phyloP scores from a whole-genome alignment of 495 filamentous ascomycete genomes.

The Penicillium silybi region DNA sequence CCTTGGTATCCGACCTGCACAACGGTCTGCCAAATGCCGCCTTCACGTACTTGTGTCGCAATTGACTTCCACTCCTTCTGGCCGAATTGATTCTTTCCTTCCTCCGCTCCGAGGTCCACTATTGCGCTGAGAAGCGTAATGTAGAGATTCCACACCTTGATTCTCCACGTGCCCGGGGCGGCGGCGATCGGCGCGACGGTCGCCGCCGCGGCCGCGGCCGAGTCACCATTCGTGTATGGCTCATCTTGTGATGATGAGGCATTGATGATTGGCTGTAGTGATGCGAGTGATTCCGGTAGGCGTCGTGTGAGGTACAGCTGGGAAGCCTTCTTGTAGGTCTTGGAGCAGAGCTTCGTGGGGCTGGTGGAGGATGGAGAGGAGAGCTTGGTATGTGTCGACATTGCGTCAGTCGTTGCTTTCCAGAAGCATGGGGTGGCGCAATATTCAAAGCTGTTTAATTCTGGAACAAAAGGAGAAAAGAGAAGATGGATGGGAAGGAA shows the following conservation, averaged over 20 bases:
- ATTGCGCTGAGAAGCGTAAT: conserved; percentile 88
- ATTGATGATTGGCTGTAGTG: conserved; percentile 73
- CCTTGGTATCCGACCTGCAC: conserved; percentile 81
- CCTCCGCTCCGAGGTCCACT: conserved; percentile 80
- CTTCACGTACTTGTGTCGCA: conserved; percentile 75
- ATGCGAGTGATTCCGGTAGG: conserved; percentile 79
- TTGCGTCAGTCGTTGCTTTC: conserved; percentile 34
- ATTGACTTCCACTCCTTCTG: conserved; percentile 76
- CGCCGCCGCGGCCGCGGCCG: conserved; percentile 6
- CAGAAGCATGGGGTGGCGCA: not conserved
- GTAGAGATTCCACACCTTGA: conserved; percentile 97
- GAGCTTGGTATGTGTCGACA: conserved; percentile 44
- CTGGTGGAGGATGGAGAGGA: conserved; percentile 48
- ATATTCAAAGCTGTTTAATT: not conserved
- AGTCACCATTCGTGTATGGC: conserved; percentile 34
- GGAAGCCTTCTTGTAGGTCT: conserved; percentile 78
- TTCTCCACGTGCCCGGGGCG: conserved; percentile 70
- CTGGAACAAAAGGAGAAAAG: not conserved
- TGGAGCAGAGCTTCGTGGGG: conserved; percentile 60
- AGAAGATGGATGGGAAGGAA: conserved; percentile 3
- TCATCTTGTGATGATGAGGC: conserved; percentile 29
- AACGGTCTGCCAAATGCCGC: conserved; percentile 88
- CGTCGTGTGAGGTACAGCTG: conserved; percentile 90
- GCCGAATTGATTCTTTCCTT: conserved; percentile 84
- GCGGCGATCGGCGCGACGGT: conserved; percentile 63